phyloP scores from a whole-genome alignment of 23 red algal genomes.

The Gracilaria caudata region DNA sequence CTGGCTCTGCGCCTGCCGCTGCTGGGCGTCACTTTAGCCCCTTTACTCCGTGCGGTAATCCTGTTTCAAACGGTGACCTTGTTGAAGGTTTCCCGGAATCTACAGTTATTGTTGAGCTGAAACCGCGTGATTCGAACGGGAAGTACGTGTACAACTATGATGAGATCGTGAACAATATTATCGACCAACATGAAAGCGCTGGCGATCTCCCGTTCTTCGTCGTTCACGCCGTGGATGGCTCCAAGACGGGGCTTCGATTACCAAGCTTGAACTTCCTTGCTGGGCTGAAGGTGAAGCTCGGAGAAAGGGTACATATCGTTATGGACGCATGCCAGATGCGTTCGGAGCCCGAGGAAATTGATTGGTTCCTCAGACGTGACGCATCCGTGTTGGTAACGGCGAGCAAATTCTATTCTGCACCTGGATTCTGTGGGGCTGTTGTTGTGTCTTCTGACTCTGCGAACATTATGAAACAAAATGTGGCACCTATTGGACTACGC shows the following conservation, averaged over 20 bases:
- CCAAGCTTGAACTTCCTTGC: constrained; percentile 60
- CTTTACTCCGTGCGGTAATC: constrained; percentile 61
- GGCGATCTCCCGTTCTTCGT: constrained; percentile 56
- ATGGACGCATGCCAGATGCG: constrained; percentile 84
- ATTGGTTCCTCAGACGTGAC: constrained; percentile 63
- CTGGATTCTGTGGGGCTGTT: constrained; percentile 83
- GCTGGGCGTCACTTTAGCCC: constrained; percentile 74
- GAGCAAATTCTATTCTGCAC: constrained; percentile 82
- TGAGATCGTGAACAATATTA: constrained; percentile 35
- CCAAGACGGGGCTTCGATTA: constrained; percentile 77
- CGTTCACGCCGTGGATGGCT: constrained; percentile 87
- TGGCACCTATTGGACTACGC: constrained; percentile 52
- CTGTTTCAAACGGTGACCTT: constrained; percentile 53
- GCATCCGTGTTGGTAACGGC: constrained; percentile 68
- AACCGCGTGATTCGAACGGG: constrained; percentile 63
- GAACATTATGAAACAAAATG: constrained; percentile 15
- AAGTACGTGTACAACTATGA: constrained; percentile 58
- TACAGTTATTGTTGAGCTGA: constrained; percentile 63
- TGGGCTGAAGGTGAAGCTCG: constrained; percentile 18
- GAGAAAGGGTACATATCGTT: constrained; percentile 57
- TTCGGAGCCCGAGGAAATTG: constrained; percentile 64
- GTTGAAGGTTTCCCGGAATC: constrained; percentile 52
- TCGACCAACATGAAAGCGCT: constrained; percentile 32
- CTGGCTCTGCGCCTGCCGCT: constrained; percentile 78
- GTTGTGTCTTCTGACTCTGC: constrained; percentile 43